Evolutionary conservation across 2,329 filamentous ascomycete species (phyloP), one percentile per base, ranked within the genome.

Genomic region (Graphilbum ipis-grandicollis): DNA sequence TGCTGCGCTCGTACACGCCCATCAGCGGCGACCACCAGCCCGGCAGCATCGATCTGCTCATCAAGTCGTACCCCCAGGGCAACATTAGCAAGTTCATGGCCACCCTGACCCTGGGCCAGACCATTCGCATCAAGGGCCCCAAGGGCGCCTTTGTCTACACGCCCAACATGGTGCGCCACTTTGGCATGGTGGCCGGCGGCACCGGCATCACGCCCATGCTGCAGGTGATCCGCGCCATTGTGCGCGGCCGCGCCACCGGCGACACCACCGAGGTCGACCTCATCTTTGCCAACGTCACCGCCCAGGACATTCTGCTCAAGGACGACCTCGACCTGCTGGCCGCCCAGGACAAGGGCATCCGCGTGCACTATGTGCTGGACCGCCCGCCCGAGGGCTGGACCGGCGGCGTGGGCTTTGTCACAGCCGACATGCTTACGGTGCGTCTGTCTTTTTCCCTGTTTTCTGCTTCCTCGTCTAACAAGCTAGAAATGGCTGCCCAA

Each of bases 151-250:
- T 98, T 69, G 82, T 93, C 44, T 98, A 98, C 65, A 83, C 79
- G 15, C 85, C 88, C 49, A 94, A 94, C 68, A 88, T 98, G 81
- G 83, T 88, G 49, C 78, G 82, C 46, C 82, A 82, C 60, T 93
- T 98, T 48, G 90, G 86, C 54, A 98, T 98, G 90, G 83, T 98
- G 54, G 85, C 90, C 45, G 90, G 90, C 47, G 90, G 90, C 46
- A 96, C 90, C 25, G 90, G 90, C 48, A 96, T 98, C 57, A 96
- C 90, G 9, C 90, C 90, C 42, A 98, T 98, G 90, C 71, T 96
- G 44, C 90, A 98, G 65, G 75, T 98, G 50, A 76, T 93, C 55
- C 80, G 85, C 51, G 90, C 88, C 41, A 85, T 96, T 48, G 72
- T 86, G 50, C 75, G 83, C 48, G 83, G 83, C 51, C 75, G 84